phyloP scores from a whole-genome alignment of 1,139 yeast species.

The Debaryomyces psychrophilus region DNA sequence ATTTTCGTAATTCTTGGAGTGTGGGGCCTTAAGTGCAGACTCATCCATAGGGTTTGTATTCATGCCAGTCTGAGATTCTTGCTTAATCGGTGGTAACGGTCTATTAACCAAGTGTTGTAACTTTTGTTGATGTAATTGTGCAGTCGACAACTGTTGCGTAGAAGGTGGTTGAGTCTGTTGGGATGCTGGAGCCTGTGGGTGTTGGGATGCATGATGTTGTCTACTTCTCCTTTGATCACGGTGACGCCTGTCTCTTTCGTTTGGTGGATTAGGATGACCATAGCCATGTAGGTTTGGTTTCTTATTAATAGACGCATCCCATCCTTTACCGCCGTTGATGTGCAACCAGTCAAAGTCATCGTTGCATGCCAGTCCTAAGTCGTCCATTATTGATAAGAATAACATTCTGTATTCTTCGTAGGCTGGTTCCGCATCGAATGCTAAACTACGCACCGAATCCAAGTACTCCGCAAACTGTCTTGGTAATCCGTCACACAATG shows the following conservation, averaged over 20 bases:
- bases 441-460: constrained; percentile 77
- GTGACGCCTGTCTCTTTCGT: constrained; percentile 57
- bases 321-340: constrained; percentile 87
- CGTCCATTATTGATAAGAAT: constrained; percentile 72
- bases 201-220: constrained; percentile 37
- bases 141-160: constrained; percentile 38
- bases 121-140: constrained; percentile 53
- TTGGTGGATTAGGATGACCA: constrained; percentile 64
- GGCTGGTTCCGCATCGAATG: constrained; percentile 94
- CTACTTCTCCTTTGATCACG: constrained; percentile 46
- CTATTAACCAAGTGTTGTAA: constrained; percentile 55
- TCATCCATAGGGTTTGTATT: constrained; percentile 13
- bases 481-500: constrained; percentile 82
- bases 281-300: constrained; percentile 92
- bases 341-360: constrained; percentile 95
- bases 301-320: constrained; percentile 82
- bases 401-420: constrained; percentile 81
- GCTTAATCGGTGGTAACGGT: constrained; percentile 55
- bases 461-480: constrained; percentile 85
- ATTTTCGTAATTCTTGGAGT: constrained; percentile 24
- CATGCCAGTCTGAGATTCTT: constrained; percentile 34
- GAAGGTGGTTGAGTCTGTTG: constrained; percentile 19
- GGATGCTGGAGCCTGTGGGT: constrained; percentile 26
- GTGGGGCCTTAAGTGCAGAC: constrained; percentile 20
- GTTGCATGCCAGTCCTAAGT: constrained; percentile 74